These are phyloP conservation scores for Globisporangium camurandrum DNA, from an alignment of 352 stramenopile genomes.

Conservation along the genomic window DNA sequence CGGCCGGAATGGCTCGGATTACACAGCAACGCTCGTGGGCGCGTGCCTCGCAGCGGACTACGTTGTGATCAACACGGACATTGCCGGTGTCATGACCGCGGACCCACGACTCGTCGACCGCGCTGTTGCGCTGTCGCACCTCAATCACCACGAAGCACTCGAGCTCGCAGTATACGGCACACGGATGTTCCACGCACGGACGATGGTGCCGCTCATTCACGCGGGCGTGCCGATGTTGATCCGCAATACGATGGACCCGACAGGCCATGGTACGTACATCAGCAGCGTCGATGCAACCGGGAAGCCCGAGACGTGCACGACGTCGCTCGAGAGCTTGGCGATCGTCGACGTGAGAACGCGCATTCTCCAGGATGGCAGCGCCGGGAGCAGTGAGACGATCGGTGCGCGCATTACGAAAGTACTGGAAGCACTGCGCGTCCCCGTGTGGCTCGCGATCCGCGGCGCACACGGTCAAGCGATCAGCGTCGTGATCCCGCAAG, in stretches of 20 bases:
- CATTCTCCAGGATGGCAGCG: constrained; percentile 62
- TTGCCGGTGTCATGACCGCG: constrained; percentile 76
- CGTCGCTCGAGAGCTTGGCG: constrained; percentile 71
- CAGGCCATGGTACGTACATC: constrained; percentile 78
- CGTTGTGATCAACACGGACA: constrained; percentile 83
- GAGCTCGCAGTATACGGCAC: constrained; percentile 79
- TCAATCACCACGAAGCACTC: constrained; percentile 77
- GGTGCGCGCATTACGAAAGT: constrained; percentile 67
- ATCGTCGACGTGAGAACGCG: constrained; percentile 77
- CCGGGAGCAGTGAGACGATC: constrained; percentile 56
- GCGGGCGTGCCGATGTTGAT: constrained; percentile 77
- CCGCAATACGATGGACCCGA: constrained; percentile 75
- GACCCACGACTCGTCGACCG: constrained; percentile 74
- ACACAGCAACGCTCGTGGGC: constrained; percentile 77
- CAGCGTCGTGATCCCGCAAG: constrained; percentile 58
- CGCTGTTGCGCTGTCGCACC: constrained; percentile 54
- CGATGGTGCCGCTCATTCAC: constrained; percentile 83
- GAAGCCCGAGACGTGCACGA: constrained; percentile 69
- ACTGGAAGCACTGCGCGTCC: constrained; percentile 51
- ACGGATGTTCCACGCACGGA: constrained; percentile 79
- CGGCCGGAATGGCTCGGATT: constrained; percentile 78
- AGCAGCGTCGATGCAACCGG: constrained; percentile 47
- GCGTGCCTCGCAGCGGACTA: constrained; percentile 62
- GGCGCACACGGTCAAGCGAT: constrained; percentile 77
- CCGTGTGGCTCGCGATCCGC: constrained; percentile 76